Conservation (phyloP, 768 basidiomycete genomes). For the Xerocomus spinulosus region DNA sequence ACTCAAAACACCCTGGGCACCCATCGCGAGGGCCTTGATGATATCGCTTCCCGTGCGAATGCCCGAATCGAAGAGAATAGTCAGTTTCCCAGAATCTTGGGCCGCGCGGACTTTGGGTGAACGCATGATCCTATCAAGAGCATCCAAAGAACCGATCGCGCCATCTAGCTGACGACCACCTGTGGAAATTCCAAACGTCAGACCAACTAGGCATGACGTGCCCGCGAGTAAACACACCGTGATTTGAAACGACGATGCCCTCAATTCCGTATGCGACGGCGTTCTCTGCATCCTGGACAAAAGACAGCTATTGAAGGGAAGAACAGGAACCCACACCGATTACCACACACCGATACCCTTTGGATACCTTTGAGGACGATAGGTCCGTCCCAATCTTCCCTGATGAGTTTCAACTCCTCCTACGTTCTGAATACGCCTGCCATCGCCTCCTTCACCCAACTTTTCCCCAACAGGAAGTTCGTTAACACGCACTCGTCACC, state of each 20-base stretch:
- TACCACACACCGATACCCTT: conserved; percentile 15
- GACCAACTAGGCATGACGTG: neutral
- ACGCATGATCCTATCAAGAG: conserved; percentile 61
- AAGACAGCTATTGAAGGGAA: neutral
- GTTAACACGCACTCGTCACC: conserved; percentile 32
- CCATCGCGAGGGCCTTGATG: conserved; percentile 51
- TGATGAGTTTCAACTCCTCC: conserved; percentile 42
- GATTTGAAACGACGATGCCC: conserved; percentile 78
- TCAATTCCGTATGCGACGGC: conserved; percentile 46
- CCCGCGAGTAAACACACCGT: conserved; percentile 41
- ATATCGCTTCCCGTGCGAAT: conserved; percentile 47
- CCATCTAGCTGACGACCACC: conserved; percentile 81
- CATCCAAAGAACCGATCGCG: conserved; percentile 65
- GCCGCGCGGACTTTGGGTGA: conserved; percentile 55
- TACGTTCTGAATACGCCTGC: conserved; percentile 41
- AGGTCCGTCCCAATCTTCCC: conserved; percentile 42
- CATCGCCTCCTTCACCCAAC: conserved; percentile 30
- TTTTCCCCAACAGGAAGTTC: conserved; percentile 30
- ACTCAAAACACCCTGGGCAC: conserved; percentile 49
- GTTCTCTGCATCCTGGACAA: no score
- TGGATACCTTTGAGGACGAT: conserved; percentile 45
- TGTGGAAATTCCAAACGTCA: conserved; percentile 17
- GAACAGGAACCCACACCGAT: neutral
- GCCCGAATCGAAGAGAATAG: conserved; percentile 42
- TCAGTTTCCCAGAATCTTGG: conserved; percentile 39